Percentiles rank a stretch among this genome's conserved stretches.
These are phyloP conservation scores for Trypanosoma brucei DNA, from an alignment of 208 protist genomes.

Conservation along the genomic window DNA sequence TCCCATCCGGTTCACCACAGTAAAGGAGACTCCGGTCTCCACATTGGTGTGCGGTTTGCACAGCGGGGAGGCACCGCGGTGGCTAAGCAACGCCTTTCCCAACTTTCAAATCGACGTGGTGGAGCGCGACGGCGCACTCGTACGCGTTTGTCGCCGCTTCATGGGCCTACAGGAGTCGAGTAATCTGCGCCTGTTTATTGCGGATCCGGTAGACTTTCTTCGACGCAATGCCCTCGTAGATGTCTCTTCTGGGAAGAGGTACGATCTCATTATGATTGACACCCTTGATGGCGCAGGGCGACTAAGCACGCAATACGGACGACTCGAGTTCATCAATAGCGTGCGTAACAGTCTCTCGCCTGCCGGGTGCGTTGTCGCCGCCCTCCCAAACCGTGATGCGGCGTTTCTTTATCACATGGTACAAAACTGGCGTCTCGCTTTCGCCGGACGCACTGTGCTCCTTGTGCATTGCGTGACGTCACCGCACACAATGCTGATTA, in stretches of 20 bases:
- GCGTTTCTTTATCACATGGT: slow-evolving; percentile 71
- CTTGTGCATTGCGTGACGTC: slow-evolving; percentile 79
- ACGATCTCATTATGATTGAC: slow-evolving; percentile 79
- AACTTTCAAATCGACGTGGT: slow-evolving; percentile 85
- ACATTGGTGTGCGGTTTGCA: slow-evolving; percentile 81
- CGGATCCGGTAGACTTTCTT: slow-evolving; percentile 67
- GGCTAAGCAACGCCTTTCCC: slow-evolving; percentile 73
- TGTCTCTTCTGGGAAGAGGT: slow-evolving; percentile 24
- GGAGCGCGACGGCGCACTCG: slow-evolving; percentile 79
- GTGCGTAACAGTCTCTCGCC: slow-evolving; percentile 61
- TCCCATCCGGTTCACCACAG: slow-evolving; percentile 66
- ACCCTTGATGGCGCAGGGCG: slow-evolving; percentile 60
- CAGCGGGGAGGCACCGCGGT: slow-evolving; percentile 75
- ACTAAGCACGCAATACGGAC: slow-evolving; percentile 64
- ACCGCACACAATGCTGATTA: slow-evolving; percentile 84
- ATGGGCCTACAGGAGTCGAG: slow-evolving; percentile 76
- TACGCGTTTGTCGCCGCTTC: slow-evolving; percentile 65
- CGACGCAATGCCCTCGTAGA: slow-evolving; percentile 28
- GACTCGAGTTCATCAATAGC: slow-evolving; percentile 73
- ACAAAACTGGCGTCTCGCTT: slow-evolving; percentile 86
- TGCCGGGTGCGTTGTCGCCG: slow-evolving; percentile 60
- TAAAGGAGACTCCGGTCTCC: slow-evolving; percentile 58
- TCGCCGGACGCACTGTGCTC: slow-evolving; percentile 65
- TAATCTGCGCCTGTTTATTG: slow-evolving; percentile 56
- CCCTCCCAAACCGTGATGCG: slow-evolving; percentile 72